Evolutionary conservation across 2,329 filamentous ascomycete species (phyloP), one percentile per base, ranked within the genome.

Genomic region (Curvularia sp.): DNA sequence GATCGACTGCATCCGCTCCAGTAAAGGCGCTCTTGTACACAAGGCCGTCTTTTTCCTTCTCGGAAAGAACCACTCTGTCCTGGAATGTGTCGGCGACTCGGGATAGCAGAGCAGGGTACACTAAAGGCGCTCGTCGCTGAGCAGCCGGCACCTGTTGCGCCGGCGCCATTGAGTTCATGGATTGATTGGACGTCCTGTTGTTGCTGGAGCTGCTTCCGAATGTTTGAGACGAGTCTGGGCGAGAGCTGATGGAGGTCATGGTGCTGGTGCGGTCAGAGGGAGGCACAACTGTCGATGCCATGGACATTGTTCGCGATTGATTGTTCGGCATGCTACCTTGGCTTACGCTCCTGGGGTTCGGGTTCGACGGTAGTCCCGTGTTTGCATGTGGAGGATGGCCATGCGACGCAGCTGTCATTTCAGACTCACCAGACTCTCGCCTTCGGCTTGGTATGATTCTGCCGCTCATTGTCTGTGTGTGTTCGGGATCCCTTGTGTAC

Each of bases 21-120:
- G 92, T 96, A 76, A 99, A 99, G 3, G 94, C 92, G 78, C 95
- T 97, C 77, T 97, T 96, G 81, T 99, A 99, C 2, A 94, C 93
- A 61, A 99, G 83, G 55, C 94, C 94, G 82, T 99, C 97, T 84
- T 99, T 99, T 64, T 92, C 93, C 62, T 93, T 88, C 72, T 98
- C 95, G 53, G 90, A 89, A 24, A 93, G 85, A 24, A 89, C 86
- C 49, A 99, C 93, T 76, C 94, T 89, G 69, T 96, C 92, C 52
- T 92, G 88, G 78, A 99, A 98, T 55, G 92, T 93, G 70, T 96
- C 91, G 42, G 91, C 93, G 4, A 99, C 95, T 53, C 91, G 88
- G n/a, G 95, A 98, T 20, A 99, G 82, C 47, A 98, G 81, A 35
- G 95, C 95, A 24, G 95, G 95, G 74, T 99, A 98, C 1, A 98